Evolutionary conservation across 1,284 basidiomycete species (phyloP).

Genomic region (Tylopilus sp.): DNA sequence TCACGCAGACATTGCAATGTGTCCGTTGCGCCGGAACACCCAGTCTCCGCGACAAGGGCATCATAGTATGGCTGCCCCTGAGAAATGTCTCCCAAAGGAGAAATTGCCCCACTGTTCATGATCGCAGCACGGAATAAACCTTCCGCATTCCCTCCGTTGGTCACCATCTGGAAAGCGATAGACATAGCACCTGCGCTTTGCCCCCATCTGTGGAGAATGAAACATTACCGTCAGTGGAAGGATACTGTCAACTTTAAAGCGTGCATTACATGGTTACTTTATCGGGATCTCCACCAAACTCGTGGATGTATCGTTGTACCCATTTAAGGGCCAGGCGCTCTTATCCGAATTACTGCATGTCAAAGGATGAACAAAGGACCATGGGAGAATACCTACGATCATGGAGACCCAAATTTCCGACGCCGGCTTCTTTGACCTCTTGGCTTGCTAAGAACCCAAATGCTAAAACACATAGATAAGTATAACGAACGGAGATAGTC

Average conservation of each 20-base stretch:
- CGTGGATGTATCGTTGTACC: conserved; percentile 58
- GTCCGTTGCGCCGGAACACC: conserved; percentile 32
- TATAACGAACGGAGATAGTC: too few relatives aligned
- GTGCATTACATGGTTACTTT: conserved; percentile 52
- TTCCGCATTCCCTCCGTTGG: conserved; percentile 24
- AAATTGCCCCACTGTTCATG: conserved; percentile 45
- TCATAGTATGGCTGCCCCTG: conserved; percentile 37
- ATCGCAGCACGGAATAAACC: conserved; percentile 47
- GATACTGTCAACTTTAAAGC: too few relatives aligned
- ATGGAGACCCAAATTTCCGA: conserved; percentile 65
- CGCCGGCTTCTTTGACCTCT: conserved; percentile 60
- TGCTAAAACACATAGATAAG: conserved; percentile 32
- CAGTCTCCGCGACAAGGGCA: conserved; percentile 30
- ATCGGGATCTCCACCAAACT: conserved; percentile 48
- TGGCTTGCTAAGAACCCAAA: conserved; percentile 63
- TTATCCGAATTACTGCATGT: too few relatives aligned
- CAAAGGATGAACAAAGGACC: too few relatives aligned
- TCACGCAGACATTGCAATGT: conserved; percentile 46
- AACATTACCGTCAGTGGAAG: not conserved
- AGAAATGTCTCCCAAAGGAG: conserved; percentile 35
- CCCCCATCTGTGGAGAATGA: conserved; percentile 46
- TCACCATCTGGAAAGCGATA: conserved; percentile 37
- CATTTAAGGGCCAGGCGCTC: conserved; percentile 57
- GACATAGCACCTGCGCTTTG: conserved; percentile 47
- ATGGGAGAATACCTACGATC: conserved; percentile 54